Evolutionary conservation across 2,329 filamentous ascomycete genomes (phyloP), one percentile per base, ranked within the genome.

Genomic region (Pyrenochaeta sp.): DNA sequence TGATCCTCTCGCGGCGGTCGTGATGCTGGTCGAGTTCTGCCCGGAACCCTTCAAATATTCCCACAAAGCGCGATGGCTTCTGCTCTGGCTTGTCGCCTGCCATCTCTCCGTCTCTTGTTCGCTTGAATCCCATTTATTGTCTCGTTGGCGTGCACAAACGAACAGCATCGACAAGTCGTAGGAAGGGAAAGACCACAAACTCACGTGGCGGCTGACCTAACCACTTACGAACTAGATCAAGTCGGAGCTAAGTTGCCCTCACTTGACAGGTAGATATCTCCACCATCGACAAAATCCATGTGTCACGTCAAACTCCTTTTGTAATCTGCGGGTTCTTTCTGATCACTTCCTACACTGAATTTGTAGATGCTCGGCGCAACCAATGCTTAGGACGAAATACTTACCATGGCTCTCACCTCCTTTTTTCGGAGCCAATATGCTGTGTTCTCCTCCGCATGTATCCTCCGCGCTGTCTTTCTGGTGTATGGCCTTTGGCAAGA

Each of bases 401-500:
- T n/a, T 30, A 41, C 17, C 7, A 68, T 67, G 60, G 53, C 54
- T 41, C 39, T 68, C 32, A 59, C 64, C 30, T 56, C 50, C 38
- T 68, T 71, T 53, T 69, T 73, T 44, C 47, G 51, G 28, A 69
- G 56, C 58, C 47, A 67, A 13, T 35, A 54, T 34, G 45, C 68
- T 19, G 72, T 78, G 35, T 75, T 79, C 57, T 60, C 71, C 20
- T 51, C 71, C 18, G 72, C 77, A 8, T 75, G 85, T 40, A 61
- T 85, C 34, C 81, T 99, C 17, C 89, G 94, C 48, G 67, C 83
- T 5, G 69, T 77, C 21, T 85, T 99, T 52, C 82, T 97, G 35
- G 68, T 95, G 62, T 97, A 97, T 71, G 93, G 94, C 45, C 82
- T 90, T 48, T 92, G 89, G 79, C 94, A 99, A 76, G 94, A 99